Evolutionary conservation across 805 yeast species (phyloP).

Genomic region (Kodamaea jinghongensis): DNA sequence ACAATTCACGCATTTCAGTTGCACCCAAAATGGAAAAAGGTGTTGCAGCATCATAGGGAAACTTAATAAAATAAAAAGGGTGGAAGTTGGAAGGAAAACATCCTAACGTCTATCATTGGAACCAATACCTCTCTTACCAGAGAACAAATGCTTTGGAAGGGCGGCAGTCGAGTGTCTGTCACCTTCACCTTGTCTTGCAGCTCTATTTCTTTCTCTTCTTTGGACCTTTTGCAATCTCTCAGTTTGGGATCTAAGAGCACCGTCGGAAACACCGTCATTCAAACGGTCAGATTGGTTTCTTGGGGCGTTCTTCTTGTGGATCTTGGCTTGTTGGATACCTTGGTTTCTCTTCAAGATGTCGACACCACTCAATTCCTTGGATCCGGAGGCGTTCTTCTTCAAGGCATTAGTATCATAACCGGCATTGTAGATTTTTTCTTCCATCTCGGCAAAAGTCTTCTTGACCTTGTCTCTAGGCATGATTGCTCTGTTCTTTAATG

Average conservation of each 20-base stretch:
- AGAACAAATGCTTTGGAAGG: conserved; percentile 89
- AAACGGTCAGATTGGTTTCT: conserved; percentile 71
- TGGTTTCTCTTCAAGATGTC: conserved; percentile 70
- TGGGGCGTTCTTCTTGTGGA: conserved; percentile 48
- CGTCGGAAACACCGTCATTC: conserved; percentile 83
- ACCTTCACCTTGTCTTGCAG: conserved; percentile 92
- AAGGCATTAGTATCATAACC: conserved; percentile 83
- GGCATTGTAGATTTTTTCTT: conserved; percentile 80
- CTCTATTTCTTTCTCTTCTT: conserved; percentile 90
- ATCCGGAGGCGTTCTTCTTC: conserved; percentile 34
- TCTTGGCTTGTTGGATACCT: conserved; percentile 37
- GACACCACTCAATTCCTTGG: conserved; percentile 59
- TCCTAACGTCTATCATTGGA: conserved; percentile 83
- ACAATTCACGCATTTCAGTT: not conserved
- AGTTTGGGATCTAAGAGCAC: conserved; percentile 76
- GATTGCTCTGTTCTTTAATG: conserved; percentile 79
- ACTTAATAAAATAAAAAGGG: not conserved
- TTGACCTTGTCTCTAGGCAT: conserved; percentile 88
- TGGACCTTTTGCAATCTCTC: conserved; percentile 84
- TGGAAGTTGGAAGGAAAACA: not conserved
- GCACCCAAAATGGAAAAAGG: not conserved
- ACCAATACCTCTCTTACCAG: conserved; percentile 97
- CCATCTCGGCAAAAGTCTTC: conserved; percentile 76
- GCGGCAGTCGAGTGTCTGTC: conserved; percentile 87
- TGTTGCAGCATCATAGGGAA: no score